Evolutionary conservation across 768 basidiomycete genomes (phyloP).

Genomic region (Heimioporus sp.): DNA sequence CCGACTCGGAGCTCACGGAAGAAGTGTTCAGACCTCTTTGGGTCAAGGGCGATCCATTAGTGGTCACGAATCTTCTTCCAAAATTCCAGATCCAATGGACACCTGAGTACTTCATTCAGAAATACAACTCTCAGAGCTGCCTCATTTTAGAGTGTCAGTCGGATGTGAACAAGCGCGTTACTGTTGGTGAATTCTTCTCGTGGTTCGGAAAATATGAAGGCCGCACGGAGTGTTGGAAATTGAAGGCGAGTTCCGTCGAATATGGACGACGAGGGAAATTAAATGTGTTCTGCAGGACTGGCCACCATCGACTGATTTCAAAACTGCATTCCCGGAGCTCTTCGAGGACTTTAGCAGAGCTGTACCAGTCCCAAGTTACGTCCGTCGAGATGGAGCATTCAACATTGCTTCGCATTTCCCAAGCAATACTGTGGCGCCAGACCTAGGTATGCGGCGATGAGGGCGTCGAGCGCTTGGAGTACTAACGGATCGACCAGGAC

Average conservation of each 20-base stretch:
- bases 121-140: constrained; percentile 62
- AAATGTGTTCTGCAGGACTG: constrained; percentile 62
- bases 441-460: constrained; percentile 55
- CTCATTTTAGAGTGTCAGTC: constrained; percentile 82
- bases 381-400: constrained; percentile 83
- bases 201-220: constrained; percentile 69
- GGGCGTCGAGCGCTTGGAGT: neutral
- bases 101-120: constrained; percentile 74
- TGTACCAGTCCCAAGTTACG: constrained; percentile 87
- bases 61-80: constrained; percentile 64
- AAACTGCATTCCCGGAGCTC: constrained; percentile 75
- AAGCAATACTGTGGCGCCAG: constrained; percentile 70
- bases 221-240: constrained; percentile 61
- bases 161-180: constrained; percentile 58
- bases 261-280: neutral
- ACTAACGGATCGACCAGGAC: constrained; percentile 48
- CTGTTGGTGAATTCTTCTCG: constrained; percentile 77
- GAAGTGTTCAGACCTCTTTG: constrained; percentile 68
- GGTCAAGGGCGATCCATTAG: constrained; percentile 70
- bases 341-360: constrained; percentile 82
- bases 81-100: constrained; percentile 75
- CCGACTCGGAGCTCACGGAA: constrained; percentile 50
- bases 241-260: constrained; percentile 55
- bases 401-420: constrained; percentile 93
- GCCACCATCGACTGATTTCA: constrained; percentile 88